A percentile compares a stretch with the other conserved stretches of the same genome.
phyloP scores from a whole-genome alignment of 495 filamentous ascomycete genomes.

The Oidiodendron maius region DNA sequence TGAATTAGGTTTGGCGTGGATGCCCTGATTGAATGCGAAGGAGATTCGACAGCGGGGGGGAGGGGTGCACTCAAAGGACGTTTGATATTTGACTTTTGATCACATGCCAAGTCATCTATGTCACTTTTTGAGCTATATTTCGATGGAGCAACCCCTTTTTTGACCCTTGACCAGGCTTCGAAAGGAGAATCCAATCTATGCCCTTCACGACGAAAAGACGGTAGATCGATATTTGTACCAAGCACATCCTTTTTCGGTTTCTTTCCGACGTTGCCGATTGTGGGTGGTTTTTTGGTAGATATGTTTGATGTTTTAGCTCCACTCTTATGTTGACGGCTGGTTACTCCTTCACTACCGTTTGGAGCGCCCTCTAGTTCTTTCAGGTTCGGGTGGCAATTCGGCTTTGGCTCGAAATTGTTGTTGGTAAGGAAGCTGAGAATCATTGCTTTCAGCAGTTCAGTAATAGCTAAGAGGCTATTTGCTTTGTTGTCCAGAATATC shows the following conservation, averaged over 20 bases:
- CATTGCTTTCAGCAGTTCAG: slow-evolving; percentile 58
- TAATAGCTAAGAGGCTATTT: slow-evolving; percentile 35
- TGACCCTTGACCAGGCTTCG: slow-evolving; percentile 61
- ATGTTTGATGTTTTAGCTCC: too few species aligned
- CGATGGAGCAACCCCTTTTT: slow-evolving; percentile 38
- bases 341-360: not conserved
- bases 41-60: not conserved
- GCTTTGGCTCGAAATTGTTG: slow-evolving; percentile 42
- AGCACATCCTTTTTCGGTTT: slow-evolving; percentile 17
- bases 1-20: not conserved
- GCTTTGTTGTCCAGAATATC: slow-evolving; percentile 31
- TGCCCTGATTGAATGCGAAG: not conserved
- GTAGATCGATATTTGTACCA: slow-evolving; percentile 25
- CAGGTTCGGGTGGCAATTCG: not conserved
- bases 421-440: slow-evolving; percentile 62
- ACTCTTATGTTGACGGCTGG: not conserved
- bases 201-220: slow-evolving; percentile 14
- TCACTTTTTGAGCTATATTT: not conserved
- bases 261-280: not conserved
- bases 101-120: not conserved
- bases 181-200: slow-evolving; percentile 40
- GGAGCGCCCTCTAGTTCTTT: not conserved
- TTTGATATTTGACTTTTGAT: not conserved
- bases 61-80: slow-evolving; percentile 13
- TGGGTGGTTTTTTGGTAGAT: not conserved